Base-by-base conservation (phyloP, 179 eudicot species). In the Carnegiea gigantea region DNA sequence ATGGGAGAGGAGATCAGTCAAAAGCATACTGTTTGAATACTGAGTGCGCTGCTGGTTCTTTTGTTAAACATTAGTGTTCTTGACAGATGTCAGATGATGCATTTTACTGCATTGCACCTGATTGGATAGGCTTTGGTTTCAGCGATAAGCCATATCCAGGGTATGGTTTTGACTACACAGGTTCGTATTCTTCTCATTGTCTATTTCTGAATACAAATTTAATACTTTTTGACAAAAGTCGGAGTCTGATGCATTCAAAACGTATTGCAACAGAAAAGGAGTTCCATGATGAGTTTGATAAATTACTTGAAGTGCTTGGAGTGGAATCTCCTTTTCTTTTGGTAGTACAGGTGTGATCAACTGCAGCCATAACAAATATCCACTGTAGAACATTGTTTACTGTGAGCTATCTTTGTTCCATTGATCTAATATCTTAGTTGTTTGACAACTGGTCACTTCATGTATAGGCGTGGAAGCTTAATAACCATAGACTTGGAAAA, bases 101-200 rank as follows among this genome's bases (percentile, higher is more conserved):
- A 82, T 97, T 89, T 85, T 98, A 89, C 87, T 97, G 99, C 88
- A 82, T 91, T 85, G 99, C 99, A 83, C 99, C 99, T 81, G 99
- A 97, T 82, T 97, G 99, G 99, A 88, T 97, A 83, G 99, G 99
- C 81, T 97, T 97, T 87, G 99, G 99, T 57, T 97, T 97, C 88
- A 93, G 98, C 85, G 99, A 97, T 83, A 93, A 92, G 90, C 99
- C 99, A 75, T 95, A 93, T 84, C 88, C 99, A 73, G 93, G 95
- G 85, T 95, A 90, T 83, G 99, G 92, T 64, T 97, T 93, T 86
- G 95, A 97, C 86, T 97, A 93, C 85, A 97, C 99, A 81, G 99
- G 99, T 97, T 49, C 70, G 49, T 60, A 54, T 46, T 49, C 40
- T 40, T 48, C 53, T 71, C 26, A 5, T n/a, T 64, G 46, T 44